These are phyloP conservation scores for Trichoderma sp. DNA, from an alignment of 2,329 filamentous ascomycete species.

Conservation along the genomic window DNA sequence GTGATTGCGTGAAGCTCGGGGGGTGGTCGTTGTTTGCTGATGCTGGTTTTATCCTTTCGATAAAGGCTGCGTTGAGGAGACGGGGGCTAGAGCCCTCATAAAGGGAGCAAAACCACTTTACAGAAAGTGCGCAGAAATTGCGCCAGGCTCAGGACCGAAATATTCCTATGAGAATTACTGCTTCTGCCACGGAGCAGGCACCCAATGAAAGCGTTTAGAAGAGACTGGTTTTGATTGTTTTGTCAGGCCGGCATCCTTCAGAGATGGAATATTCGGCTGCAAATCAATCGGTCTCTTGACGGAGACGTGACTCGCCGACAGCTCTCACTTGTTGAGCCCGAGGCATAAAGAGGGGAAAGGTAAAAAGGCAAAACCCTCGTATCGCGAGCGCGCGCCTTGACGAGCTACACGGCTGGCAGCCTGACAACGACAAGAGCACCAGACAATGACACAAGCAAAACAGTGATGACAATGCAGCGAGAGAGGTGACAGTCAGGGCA, in stretches of 20 bases:
- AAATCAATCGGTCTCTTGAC: conserved; percentile 7
- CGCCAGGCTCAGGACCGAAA: not conserved
- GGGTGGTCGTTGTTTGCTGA: not conserved
- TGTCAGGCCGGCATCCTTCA: not conserved
- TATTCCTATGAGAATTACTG: not conserved
- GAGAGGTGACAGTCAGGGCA: conserved; percentile 1
- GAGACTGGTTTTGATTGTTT: not conserved
- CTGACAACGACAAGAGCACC: not conserved
- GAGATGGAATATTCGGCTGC: not conserved
- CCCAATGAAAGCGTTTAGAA: not conserved
- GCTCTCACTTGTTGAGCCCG: not conserved
- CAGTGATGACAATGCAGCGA: not conserved
- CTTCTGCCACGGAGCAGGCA: not conserved
- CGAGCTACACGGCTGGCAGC: conserved; percentile 15
- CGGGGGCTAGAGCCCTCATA: not conserved
- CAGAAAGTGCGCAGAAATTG: not conserved
- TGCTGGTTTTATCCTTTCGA: not conserved
- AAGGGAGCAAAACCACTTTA: not conserved
- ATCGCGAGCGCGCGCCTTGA: conserved; percentile 5
- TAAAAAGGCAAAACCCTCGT: not conserved
- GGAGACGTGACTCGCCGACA: not conserved
- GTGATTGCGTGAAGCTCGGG: not conserved
- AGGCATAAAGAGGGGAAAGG: conserved; percentile 12
- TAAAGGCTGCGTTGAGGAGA: not conserved
- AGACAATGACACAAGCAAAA: not conserved